Evolutionary conservation across 805 yeast genomes (phyloP).

Genomic region (Saturnispora halmiae): DNA sequence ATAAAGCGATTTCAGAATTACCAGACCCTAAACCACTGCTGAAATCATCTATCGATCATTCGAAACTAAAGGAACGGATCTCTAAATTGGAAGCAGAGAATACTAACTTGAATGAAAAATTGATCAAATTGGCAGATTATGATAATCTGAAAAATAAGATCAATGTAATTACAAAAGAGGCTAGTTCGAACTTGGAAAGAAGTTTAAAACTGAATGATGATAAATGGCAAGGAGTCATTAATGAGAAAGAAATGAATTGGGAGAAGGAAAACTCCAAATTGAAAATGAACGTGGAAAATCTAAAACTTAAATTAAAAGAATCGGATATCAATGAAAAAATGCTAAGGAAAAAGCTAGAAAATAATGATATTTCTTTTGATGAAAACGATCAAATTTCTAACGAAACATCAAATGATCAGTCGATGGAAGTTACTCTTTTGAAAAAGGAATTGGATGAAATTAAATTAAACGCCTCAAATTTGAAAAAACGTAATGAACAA

Average conservation of each 20-base stretch:
- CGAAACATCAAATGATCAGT: slow-evolving; percentile 24
- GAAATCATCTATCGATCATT: slow-evolving; percentile 58
- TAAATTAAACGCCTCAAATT: slow-evolving; percentile 55
- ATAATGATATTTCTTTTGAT: slow-evolving; percentile 36
- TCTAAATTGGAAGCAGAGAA: slow-evolving; percentile 46
- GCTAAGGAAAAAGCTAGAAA: slow-evolving; percentile 46
- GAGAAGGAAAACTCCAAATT: slow-evolving; percentile 43
- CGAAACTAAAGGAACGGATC: slow-evolving; percentile 49
- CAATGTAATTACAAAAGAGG: slow-evolving; percentile 48
- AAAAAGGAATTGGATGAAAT: slow-evolving; percentile 67
- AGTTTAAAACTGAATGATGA: slow-evolving; percentile 63
- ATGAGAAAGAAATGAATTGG: slow-evolving; percentile 72
- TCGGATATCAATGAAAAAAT: slow-evolving; percentile 57
- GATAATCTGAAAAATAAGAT: slow-evolving; percentile 61
- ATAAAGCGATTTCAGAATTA: slow-evolving; percentile 72
- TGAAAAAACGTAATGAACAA: slow-evolving; percentile 72
- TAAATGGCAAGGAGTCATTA: slow-evolving; percentile 56
- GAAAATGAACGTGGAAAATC: slow-evolving; percentile 40
- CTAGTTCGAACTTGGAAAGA: slow-evolving; percentile 45
- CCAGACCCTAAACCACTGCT: slow-evolving; percentile 87
- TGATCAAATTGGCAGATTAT: slow-evolving; percentile 66
- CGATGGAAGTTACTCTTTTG: slow-evolving; percentile 37
- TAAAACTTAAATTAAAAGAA: slow-evolving; percentile 52
- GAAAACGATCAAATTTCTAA: slow-evolving; percentile 20
- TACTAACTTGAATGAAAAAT: slow-evolving; percentile 42